Conservation (phyloP, 2,329 filamentous ascomycete genomes). For the Atkinsonella hypoxylon region DNA sequence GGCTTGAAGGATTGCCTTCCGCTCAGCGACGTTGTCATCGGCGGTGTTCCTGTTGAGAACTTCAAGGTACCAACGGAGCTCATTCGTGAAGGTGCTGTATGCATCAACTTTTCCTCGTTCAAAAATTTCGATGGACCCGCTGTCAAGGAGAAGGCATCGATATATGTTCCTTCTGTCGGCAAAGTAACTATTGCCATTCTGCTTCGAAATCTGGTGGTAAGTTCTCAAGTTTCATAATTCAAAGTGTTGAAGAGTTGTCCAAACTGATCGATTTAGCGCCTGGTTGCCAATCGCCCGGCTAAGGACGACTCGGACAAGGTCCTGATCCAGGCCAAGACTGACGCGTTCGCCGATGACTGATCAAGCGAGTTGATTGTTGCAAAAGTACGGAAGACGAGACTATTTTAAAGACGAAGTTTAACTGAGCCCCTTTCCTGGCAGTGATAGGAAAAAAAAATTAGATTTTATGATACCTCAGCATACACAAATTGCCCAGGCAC, state of each 20-base stretch:
- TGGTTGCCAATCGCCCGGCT: slow-evolving; percentile 37
- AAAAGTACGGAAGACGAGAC: not conserved
- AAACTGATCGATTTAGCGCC: slow-evolving; percentile 27
- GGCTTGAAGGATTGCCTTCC: slow-evolving; percentile 70
- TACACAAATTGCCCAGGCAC: not conserved
- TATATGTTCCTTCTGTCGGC: slow-evolving; percentile 93
- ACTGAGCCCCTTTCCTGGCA: not conserved
- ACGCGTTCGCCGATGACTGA: slow-evolving; percentile 29
- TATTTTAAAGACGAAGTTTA: not conserved
- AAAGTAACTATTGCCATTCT: slow-evolving; percentile 95
- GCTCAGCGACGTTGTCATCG: slow-evolving; percentile 87
- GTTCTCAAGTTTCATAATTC: slow-evolving; percentile 20
- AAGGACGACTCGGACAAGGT: slow-evolving; percentile 24
- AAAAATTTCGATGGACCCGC: slow-evolving; percentile 81
- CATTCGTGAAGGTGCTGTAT: slow-evolving; percentile 84
- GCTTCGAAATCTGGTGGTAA: slow-evolving; percentile 75
- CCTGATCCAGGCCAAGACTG: slow-evolving; percentile 26
- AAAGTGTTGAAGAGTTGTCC: not conserved
- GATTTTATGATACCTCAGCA: slow-evolving; percentile 2
- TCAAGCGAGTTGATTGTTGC: slow-evolving; percentile 13
- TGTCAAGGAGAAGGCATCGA: slow-evolving; percentile 89
- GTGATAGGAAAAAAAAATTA: not conserved
- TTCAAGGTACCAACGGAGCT: slow-evolving; percentile 84
- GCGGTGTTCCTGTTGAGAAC: slow-evolving; percentile 74
- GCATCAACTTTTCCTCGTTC: slow-evolving; percentile 95